Conservation (phyloP, 2,329 filamentous ascomycete species). For the Curvularia eragrostidis region DNA sequence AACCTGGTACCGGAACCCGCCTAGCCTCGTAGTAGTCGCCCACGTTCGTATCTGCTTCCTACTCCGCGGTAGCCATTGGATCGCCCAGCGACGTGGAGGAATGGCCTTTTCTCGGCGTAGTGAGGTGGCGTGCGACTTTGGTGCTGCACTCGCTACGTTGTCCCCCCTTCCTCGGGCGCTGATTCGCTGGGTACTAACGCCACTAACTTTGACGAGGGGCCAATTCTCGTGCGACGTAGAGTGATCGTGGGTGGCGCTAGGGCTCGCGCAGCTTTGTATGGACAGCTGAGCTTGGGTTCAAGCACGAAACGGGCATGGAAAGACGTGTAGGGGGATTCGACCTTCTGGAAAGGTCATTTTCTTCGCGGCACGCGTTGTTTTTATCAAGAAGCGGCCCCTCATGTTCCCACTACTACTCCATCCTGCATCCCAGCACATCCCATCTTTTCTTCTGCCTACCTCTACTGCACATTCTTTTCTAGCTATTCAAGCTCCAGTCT, state of each 20-base stretch:
- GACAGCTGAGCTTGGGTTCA: slow-evolving; percentile 1
- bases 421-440: slow-evolving; percentile 12
- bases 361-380: not conserved
- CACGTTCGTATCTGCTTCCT: not conserved
- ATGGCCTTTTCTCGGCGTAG: not conserved
- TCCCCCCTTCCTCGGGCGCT: not conserved
- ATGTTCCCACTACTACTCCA: slow-evolving; percentile 8
- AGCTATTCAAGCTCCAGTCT: not conserved
- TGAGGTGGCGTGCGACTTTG: not conserved
- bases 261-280: not conserved
- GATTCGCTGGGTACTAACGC: slow-evolving; percentile 7
- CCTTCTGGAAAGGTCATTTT: slow-evolving; percentile 6
- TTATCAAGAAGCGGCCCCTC: slow-evolving; percentile 6
- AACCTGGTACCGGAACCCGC: not conserved
- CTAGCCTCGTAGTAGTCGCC: not conserved
- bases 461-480: not conserved
- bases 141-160: not conserved
- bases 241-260: slow-evolving; percentile 3
- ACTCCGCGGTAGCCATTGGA: not conserved
- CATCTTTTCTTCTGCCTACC: not conserved
- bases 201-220: slow-evolving; percentile 15
- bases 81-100: not conserved
- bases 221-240: slow-evolving; percentile 7
- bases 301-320: not conserved
- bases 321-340: not conserved